Conservation (phyloP, 2,329 filamentous ascomycete species). For the Alternaria triticimaculans region DNA sequence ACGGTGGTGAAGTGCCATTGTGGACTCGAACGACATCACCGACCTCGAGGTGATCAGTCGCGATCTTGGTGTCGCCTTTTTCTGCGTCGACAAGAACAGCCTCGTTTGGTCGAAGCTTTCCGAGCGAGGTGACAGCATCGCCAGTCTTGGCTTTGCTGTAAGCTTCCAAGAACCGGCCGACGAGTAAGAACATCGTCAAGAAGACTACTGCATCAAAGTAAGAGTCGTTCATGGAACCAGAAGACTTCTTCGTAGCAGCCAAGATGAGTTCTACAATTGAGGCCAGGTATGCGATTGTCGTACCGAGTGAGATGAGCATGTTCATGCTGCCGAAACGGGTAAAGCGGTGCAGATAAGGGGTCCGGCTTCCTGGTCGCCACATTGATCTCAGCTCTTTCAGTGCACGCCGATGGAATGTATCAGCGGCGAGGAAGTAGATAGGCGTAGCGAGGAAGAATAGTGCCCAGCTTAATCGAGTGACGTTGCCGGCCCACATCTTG, state of each 20-base stretch:
- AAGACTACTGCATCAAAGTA: conserved; percentile 97
- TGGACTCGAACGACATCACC: conserved; percentile 69
- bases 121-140: conserved; percentile 80
- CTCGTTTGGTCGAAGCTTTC: conserved; percentile 77
- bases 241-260: conserved; percentile 52
- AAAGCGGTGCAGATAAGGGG: conserved; percentile 76
- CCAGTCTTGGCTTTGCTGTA: conserved; percentile 92
- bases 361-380: conserved; percentile 78
- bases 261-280: conserved; percentile 78
- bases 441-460: conserved; percentile 83
- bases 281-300: conserved; percentile 84
- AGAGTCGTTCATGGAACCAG: conserved; percentile 46
- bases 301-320: conserved; percentile 87
- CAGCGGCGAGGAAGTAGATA: conserved; percentile 84
- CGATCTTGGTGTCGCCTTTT: conserved; percentile 55
- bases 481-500: conserved; percentile 71
- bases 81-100: conserved; percentile 70
- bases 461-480: conserved; percentile 78
- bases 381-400: conserved; percentile 78
- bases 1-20: conserved; percentile 82
- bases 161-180: conserved; percentile 76
- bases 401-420: conserved; percentile 81
- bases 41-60: conserved; percentile 69
- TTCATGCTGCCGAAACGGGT: conserved; percentile 98
- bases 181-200: conserved; percentile 83